phyloP scores from a whole-genome alignment of 257 asterid genomes.

The Fraxinus anomala region DNA sequence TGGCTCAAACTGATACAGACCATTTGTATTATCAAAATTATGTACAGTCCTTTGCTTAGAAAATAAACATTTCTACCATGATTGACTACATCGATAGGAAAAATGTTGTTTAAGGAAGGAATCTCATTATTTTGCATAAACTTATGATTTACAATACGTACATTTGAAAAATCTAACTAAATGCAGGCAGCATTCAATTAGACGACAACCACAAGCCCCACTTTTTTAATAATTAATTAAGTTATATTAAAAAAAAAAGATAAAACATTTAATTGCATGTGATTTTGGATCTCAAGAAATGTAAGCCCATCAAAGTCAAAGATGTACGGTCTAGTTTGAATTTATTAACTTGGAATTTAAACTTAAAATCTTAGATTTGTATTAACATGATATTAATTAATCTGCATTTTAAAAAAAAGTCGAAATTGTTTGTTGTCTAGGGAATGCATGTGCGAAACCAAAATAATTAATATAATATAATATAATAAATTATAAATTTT shows the following conservation, averaged over 20 bases:
- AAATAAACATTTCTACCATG: background rate
- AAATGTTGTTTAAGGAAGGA: background rate
- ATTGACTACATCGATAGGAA: background rate
- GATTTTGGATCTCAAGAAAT: background rate
- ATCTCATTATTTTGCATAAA: background rate
- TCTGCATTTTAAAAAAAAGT: background rate
- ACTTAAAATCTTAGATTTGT: background rate
- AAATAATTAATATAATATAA: too few species aligned
- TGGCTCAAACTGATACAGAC: background rate
- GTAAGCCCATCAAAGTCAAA: background rate
- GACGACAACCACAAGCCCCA: background rate
- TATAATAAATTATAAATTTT: too few species aligned
- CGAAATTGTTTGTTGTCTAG: too few species aligned
- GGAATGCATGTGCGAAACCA: too few species aligned
- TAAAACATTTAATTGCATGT: background rate
- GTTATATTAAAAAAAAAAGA: background rate
- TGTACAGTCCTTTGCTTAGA: background rate
- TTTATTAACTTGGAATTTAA: background rate
- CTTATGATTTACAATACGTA: background rate
- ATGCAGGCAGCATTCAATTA: background rate
- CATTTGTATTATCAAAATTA: background rate
- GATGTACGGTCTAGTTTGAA: background rate
- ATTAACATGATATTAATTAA: too few species aligned
- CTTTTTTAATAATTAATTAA: background rate
- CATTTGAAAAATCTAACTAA: background rate